Evolutionary conservation across 306 rosid species (phyloP).

Genomic region (Fagus sylvatica): DNA sequence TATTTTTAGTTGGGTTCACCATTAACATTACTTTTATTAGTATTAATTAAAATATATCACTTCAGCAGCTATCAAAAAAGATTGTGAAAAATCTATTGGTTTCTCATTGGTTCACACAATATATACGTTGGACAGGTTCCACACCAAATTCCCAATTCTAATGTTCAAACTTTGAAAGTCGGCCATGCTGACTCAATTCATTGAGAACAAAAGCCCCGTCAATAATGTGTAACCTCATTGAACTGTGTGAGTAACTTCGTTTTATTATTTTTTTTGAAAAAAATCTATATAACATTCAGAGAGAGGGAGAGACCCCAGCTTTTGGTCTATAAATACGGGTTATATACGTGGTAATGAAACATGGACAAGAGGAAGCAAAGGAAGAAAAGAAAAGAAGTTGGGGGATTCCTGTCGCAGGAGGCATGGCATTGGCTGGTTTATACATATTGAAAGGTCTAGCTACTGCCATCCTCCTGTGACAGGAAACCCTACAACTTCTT

Average conservation of each 20-base stretch:
- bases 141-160: not conserved
- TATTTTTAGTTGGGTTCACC: no score
- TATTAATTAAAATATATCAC: no score
- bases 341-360: not conserved
- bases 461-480: slow-evolving; percentile 10
- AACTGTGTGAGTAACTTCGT: not conserved
- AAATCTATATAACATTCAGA: not conserved
- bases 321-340: not conserved
- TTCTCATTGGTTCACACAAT: not conserved
- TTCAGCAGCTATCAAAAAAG: no score
- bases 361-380: not conserved
- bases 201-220: not conserved
- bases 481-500: not conserved
- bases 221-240: not conserved
- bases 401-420: slow-evolving; percentile 28
- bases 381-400: slow-evolving; percentile 11
- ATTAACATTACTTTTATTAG: no score
- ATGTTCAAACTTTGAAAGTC: not conserved
- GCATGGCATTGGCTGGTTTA: slow-evolving; percentile 7
- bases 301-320: not conserved
- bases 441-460: not conserved
- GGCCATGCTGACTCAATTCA: not conserved
- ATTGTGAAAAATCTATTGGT: not conserved
- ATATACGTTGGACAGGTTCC: not conserved
- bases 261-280: not conserved